Base-by-base conservation (phyloP, 345 rosid genomes). In the Corchorus olitorius region DNA sequence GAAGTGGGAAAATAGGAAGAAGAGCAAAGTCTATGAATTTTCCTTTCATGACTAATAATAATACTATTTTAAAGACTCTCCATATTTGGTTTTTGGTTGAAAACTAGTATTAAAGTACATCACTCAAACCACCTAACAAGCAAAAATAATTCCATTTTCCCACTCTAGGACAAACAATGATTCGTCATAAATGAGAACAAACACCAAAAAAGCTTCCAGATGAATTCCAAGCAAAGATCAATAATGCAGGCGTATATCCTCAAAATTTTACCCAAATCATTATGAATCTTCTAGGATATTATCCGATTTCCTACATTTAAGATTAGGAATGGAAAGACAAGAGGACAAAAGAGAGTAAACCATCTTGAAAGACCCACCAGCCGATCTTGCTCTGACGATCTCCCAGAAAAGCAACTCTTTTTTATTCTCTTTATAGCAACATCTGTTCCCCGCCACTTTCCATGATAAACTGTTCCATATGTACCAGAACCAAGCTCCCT, bases 371-470 rank as follows among this genome's bases (percentile, higher is more conserved):
- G 49, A 90, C 92, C 56, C 65, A 90, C 94, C 89, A 89, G 75
- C 45, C 90, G 89, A 19, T 90, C 94, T 78, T 83, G 92, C 81
- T 87, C 92, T 7, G 91, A 90, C 60, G 91, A 78, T 81, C 87
- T 86, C 68, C 90, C 91, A 0, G 83, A 81, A 83, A 90, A 90
- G 76, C 89, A 89, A 72, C 91, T 87, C 73, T 83, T 87, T 60
- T 86, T 87, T 43, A 90, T 87, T 80, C 91, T 85, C 86, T 90
- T 90, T 70, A 90, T 89, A 4, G 92, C 94, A 70, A 90, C 92
- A 90, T 90, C 94, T 2, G 94, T 81, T 55, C 94, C 94, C 27
- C 94, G 81, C 92, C 94, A 90, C 82, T 82, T 87, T 59, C 94
- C 94, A 80, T 90, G 94, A 72, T 83, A 90, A 69, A 90, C 94